phyloP scores from a whole-genome alignment of 495 filamentous ascomycete species.

The Immersiella caudata region DNA sequence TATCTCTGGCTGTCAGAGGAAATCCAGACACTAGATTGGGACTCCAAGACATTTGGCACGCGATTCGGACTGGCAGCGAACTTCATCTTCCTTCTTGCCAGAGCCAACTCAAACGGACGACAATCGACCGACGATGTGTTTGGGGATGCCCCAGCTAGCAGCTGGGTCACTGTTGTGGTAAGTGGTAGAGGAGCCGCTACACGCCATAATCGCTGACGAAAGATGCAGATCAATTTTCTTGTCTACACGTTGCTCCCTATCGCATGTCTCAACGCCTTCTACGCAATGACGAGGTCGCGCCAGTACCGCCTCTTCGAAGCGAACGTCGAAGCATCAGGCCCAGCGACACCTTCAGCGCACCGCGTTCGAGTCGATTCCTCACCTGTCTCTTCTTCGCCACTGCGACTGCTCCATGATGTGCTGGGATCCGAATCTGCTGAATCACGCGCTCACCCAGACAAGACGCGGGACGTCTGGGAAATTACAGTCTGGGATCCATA shows the following conservation, averaged over 20 bases:
- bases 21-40: conserved; percentile 85
- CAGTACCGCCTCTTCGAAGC: conserved; percentile 92
- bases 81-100: conserved; percentile 75
- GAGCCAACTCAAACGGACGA: conserved; percentile 66
- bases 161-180: conserved; percentile 79
- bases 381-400: conserved; percentile 73
- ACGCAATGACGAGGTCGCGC: conserved; percentile 80
- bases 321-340: conserved; percentile 66
- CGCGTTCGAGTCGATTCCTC: conserved; percentile 90
- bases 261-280: conserved; percentile 73
- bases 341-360: conserved; percentile 81
- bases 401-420: conserved; percentile 73
- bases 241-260: conserved; percentile 66
- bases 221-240: conserved; percentile 63
- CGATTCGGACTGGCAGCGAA: conserved; percentile 77
- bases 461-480: conserved; percentile 91
- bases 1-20: conserved; percentile 87
- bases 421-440: conserved; percentile 64
- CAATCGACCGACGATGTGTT: conserved; percentile 78
- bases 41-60: conserved; percentile 74
- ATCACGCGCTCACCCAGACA: conserved; percentile 80
- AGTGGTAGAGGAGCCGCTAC: conserved; percentile 39
- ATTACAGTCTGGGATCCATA: conserved; percentile 90
- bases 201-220: conserved; percentile 9
- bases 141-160: conserved; percentile 62